These are phyloP conservation scores for Gloeopeniophorella convolvens DNA, from an alignment of 768 basidiomycete genomes.

Conservation along the genomic window DNA sequence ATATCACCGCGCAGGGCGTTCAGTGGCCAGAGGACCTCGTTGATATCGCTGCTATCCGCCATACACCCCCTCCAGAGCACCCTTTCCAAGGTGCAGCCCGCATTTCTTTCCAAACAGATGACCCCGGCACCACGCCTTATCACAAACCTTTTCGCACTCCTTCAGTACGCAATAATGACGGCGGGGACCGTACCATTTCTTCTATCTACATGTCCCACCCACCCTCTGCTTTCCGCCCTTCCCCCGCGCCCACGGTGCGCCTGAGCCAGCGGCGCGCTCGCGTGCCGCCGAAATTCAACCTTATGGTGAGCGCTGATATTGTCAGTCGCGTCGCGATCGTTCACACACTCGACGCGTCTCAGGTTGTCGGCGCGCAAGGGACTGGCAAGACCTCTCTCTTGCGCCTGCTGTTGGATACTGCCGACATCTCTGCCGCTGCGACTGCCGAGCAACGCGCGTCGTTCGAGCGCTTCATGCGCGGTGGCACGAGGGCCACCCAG, in stretches of 20 bases:
- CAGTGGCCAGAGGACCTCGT: slow-evolving; percentile 84
- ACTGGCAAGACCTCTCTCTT: slow-evolving; percentile 84
- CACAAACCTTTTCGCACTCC: slow-evolving; percentile 69
- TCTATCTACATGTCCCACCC: slow-evolving; percentile 61
- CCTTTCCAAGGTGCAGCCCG: slow-evolving; percentile 62
- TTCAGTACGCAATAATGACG: slow-evolving; percentile 30
- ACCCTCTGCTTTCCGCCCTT: slow-evolving; percentile 52
- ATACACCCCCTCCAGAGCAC: slow-evolving; percentile 32
- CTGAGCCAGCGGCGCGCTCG: slow-evolving; percentile 60
- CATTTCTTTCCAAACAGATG: slow-evolving; percentile 53
- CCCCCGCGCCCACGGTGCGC: slow-evolving; percentile 34
- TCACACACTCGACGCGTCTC: not conserved
- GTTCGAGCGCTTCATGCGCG: slow-evolving; percentile 59
- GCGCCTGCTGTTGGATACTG: slow-evolving; percentile 75
- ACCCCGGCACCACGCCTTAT: slow-evolving; percentile 59
- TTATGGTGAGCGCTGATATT: slow-evolving; percentile 53
- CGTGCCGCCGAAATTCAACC: slow-evolving; percentile 72
- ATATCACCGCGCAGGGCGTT: slow-evolving; percentile 66
- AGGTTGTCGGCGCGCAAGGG: slow-evolving; percentile 77
- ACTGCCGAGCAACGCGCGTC: slow-evolving; percentile 65
- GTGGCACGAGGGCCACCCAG: slow-evolving; percentile 52
- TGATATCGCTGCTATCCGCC: slow-evolving; percentile 59
- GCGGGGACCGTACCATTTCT: slow-evolving; percentile 51
- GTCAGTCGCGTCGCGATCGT: not conserved
- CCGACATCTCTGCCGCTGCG: slow-evolving; percentile 73